Evolutionary conservation across 192 early-diverging fungal species (phyloP).

Genomic region (Coemansia furcata): DNA sequence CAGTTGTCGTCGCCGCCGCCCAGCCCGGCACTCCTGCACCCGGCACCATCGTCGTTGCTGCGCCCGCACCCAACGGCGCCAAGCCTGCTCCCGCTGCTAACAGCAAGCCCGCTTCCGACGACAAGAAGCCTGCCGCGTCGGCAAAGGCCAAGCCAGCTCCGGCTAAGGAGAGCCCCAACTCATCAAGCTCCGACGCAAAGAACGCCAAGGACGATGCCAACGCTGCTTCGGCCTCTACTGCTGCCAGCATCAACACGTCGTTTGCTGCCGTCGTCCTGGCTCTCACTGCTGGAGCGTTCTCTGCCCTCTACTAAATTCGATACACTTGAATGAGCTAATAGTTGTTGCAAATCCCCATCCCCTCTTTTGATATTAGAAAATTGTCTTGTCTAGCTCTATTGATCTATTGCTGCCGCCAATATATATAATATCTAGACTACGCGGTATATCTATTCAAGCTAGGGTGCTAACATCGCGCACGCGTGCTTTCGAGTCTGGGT

Average conservation of each 20-base stretch:
- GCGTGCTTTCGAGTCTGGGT: neutral
- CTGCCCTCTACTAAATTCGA: conserved; percentile 26
- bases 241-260: conserved; percentile 9
- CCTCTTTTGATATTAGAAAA: neutral
- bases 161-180: conserved; percentile 3
- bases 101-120: neutral
- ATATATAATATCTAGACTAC: neutral
- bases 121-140: conserved; percentile 14
- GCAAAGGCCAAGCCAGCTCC: conserved; percentile 24
- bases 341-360: neutral
- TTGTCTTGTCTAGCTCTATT: neutral
- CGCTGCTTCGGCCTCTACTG: conserved; percentile 8
- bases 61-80: neutral
- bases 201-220: conserved; percentile 19
- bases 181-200: conserved; percentile 9
- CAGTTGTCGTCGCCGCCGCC: neutral
- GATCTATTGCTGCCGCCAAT: neutral
- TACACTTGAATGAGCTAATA: neutral
- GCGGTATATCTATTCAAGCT: neutral
- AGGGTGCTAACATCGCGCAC: neutral
- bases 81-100: conserved; percentile 1
- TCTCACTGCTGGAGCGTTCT: conserved; percentile 16
- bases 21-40: neutral
- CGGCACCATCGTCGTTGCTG: neutral
- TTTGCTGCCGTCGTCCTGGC: conserved; percentile 33